These are phyloP conservation scores for Neurospora crassa DNA, from an alignment of 2,329 filamentous ascomycete species.

Conservation along the genomic window DNA sequence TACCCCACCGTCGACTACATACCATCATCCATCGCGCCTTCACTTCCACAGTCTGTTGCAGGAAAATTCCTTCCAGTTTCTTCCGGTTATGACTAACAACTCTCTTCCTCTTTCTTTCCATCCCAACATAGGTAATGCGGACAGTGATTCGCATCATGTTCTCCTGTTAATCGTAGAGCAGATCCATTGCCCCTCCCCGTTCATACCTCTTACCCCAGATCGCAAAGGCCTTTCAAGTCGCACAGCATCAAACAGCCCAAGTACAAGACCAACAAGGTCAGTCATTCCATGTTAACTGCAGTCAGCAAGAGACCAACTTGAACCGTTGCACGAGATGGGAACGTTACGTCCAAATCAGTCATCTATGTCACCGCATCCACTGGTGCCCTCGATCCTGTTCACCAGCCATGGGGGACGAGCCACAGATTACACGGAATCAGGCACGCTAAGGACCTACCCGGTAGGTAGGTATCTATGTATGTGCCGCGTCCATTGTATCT, in stretches of 20 bases:
- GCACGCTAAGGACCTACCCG: background rate
- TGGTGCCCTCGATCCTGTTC: background rate
- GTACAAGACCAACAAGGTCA: background rate
- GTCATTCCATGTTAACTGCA: background rate
- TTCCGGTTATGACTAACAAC: background rate
- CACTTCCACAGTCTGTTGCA: background rate
- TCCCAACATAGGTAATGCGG: background rate
- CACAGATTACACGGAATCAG: background rate
- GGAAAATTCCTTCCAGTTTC: background rate
- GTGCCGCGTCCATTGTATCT: background rate
- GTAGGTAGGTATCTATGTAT: background rate
- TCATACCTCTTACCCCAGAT: background rate
- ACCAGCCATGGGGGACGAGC: background rate
- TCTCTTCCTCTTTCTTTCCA: background rate
- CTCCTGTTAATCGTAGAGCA: background rate
- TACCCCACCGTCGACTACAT: background rate
- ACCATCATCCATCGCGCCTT: background rate
- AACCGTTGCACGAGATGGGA: background rate
- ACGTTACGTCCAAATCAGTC: too few relatives aligned
- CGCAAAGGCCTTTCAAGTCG: background rate
- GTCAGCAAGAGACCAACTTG: background rate
- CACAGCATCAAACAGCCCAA: background rate
- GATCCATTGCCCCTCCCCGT: background rate
- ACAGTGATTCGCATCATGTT: background rate
- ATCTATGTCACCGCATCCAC: too few relatives aligned